A percentile compares a stretch with the other conserved stretches of the same genome.
phyloP scores from a whole-genome alignment of 805 yeast genomes.

The Deakozyma indianensis region DNA sequence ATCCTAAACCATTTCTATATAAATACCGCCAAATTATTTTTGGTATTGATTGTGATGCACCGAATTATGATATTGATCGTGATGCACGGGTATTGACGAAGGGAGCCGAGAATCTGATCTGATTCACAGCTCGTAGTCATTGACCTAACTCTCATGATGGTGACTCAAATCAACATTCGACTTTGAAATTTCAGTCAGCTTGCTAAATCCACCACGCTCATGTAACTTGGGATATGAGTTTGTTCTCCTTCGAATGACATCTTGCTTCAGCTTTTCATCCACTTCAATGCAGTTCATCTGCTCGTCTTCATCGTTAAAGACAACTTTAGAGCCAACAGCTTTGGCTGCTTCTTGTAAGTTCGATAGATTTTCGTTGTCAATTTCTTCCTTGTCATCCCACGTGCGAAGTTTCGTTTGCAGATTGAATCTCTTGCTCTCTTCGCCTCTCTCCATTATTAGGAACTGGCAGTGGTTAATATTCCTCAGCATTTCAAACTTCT shows the following conservation, averaged over 20 bases:
- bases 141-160: too few relatives aligned
- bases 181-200: too few relatives aligned
- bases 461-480: constrained; percentile 80
- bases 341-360: background rate
- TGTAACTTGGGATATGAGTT: background rate
- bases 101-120: too few relatives aligned
- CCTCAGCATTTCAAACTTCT: constrained; percentile 67
- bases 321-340: background rate
- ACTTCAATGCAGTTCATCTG: background rate
- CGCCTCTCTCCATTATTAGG: constrained; percentile 56
- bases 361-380: background rate
- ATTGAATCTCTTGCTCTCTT: constrained; percentile 31
- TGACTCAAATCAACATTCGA: too few relatives aligned
- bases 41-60: too few relatives aligned
- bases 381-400: constrained; percentile 40
- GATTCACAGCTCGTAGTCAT: too few relatives aligned
- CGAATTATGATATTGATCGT: too few relatives aligned
- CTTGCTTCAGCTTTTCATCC: constrained; percentile 1
- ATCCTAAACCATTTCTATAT: too few relatives aligned
- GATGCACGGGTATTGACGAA: too few relatives aligned
- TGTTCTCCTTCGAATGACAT: background rate
- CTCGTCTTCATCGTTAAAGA: background rate
- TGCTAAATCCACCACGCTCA: too few relatives aligned
- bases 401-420: constrained; percentile 50
- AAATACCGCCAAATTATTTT: too few relatives aligned